Base-by-base conservation (phyloP, 257 asterid genomes). In the Nicotiana otophora region DNA sequence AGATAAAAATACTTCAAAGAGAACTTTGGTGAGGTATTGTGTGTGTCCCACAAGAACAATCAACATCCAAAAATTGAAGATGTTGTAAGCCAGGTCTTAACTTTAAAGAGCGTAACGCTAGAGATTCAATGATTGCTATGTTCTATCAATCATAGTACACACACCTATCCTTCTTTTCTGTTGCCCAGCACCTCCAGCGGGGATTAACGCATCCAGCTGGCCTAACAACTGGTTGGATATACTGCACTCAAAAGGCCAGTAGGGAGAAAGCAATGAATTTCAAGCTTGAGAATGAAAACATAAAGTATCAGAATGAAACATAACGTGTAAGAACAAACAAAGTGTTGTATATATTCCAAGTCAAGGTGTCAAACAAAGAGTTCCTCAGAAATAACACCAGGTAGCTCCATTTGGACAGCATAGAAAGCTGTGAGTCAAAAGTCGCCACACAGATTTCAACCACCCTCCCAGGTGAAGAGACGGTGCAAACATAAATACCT, bases 81-180 rank as follows among this genome's bases (percentile, higher is more conserved):
- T 39, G 11, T n/a, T 20, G 61, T 20, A 72, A 46, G 12, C 23
- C 61, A 46, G 4, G 61, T 26, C 15, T 74, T 48, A 48, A 74
- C 15, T 2, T 74, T 74, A 74, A 48, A 23, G 26, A 48, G 23
- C 7, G 36, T 48, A 23, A 74, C 15, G 28, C 5, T 14, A 48
- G 80, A 74, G 51, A 48, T 15, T 72, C 5, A 48, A 26, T 51
- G 42, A 26, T 74, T 74, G 78, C 26, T 48, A 74, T 23, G 62
- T 26, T 7, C 2, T 7, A 53, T 53, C 58, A 26, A 51, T 48
- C 62, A 48, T 14, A 46, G 62, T 48, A 26, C 30, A 89, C 96
- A 81, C 85, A 96, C 99, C 99, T 83, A 90, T 88, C 89, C 93
- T 88, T 92, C 95, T 90, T 70, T 97, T 92, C 19, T 91, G 98